These are phyloP conservation scores for Trichophyton mentagrophytes DNA, from an alignment of 2,329 filamentous ascomycete species.

Conservation along the genomic window DNA sequence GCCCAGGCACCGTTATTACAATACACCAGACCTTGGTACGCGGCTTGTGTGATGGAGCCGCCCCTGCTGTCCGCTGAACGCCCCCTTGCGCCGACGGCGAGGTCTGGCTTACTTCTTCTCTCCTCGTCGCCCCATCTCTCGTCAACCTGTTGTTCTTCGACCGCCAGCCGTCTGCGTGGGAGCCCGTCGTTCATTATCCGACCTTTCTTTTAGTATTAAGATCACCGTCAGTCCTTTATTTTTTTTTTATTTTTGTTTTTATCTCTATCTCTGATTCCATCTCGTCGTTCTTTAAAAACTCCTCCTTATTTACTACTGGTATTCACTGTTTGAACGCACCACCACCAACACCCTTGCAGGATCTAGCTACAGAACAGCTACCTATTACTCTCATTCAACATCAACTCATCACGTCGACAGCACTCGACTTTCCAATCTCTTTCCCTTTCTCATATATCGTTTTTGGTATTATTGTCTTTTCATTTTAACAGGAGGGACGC, in stretches of 20 bases:
- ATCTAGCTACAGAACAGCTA: neutral
- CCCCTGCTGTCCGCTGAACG: constrained; percentile 1
- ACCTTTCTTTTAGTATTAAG: constrained; percentile 5
- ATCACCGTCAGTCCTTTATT: constrained; percentile 12
- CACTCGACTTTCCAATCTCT: neutral
- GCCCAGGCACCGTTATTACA: constrained; percentile 4
- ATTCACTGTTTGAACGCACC: neutral
- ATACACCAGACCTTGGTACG: constrained; percentile 3
- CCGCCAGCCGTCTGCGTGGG: constrained; percentile 1
- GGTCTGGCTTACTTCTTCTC: constrained; percentile 3
- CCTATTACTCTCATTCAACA: neutral
- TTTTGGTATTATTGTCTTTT: neutral
- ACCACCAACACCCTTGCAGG: neutral
- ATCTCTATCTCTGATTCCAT: neutral
- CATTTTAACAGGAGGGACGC: neutral
- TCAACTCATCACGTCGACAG: neutral
- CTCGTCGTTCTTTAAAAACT: constrained; percentile 10
- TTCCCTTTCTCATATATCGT: too few relatives aligned
- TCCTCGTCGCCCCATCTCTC: constrained; percentile 1
- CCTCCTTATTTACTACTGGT: neutral
- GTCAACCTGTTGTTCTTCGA: neutral
- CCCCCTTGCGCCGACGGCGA: constrained; percentile 1
- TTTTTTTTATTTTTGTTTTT: constrained; percentile 11
- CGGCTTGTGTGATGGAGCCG: constrained; percentile 5
- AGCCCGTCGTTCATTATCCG: constrained; percentile 3